Evolutionary conservation across 768 basidiomycete species (phyloP).

Genomic region (Roridomyces roridus): DNA sequence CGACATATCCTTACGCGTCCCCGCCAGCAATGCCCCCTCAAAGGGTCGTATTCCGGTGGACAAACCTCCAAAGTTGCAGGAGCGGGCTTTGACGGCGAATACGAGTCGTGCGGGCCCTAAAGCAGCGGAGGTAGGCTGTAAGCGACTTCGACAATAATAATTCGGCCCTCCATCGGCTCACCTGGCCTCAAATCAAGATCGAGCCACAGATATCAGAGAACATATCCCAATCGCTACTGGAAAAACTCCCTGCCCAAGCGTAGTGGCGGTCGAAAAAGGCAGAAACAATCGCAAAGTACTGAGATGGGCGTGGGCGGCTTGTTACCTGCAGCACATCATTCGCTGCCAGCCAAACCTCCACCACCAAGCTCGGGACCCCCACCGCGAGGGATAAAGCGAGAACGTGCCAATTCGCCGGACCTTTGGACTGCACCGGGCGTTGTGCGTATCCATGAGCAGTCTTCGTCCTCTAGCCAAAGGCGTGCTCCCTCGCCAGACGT

Average conservation of each 20-base stretch:
- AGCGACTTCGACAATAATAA: too few species aligned
- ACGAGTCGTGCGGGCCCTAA: too few species aligned
- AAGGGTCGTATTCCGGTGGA: not conserved
- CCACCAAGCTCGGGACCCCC: not conserved
- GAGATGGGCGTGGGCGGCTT: not conserved
- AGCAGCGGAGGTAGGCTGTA: too few species aligned
- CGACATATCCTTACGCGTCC: conserved; percentile 11
- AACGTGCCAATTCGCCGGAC: conserved; percentile 24
- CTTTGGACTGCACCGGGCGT: conserved; percentile 12
- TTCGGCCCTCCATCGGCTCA: not conserved
- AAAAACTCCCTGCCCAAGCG: not conserved
- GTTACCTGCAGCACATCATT: conserved; percentile 1
- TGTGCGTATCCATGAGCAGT: conserved; percentile 3
- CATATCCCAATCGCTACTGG: not conserved
- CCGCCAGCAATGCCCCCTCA: not conserved
- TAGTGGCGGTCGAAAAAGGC: too few species aligned
- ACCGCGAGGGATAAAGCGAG: conserved; percentile 30
- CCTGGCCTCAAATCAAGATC: not conserved
- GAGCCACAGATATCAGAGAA: too few species aligned
- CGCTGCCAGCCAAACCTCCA: conserved; percentile 17
- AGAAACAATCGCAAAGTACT: not conserved
- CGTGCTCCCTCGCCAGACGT: conserved; percentile 27
- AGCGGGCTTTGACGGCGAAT: not conserved
- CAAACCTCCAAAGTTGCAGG: not conserved
- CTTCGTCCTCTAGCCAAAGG: not conserved